A percentile compares a stretch with the other conserved stretches of the same genome.
Evolutionary conservation across 1,284 basidiomycete genomes (phyloP).

Genomic region (Cystobasidiaceae sp.): DNA sequence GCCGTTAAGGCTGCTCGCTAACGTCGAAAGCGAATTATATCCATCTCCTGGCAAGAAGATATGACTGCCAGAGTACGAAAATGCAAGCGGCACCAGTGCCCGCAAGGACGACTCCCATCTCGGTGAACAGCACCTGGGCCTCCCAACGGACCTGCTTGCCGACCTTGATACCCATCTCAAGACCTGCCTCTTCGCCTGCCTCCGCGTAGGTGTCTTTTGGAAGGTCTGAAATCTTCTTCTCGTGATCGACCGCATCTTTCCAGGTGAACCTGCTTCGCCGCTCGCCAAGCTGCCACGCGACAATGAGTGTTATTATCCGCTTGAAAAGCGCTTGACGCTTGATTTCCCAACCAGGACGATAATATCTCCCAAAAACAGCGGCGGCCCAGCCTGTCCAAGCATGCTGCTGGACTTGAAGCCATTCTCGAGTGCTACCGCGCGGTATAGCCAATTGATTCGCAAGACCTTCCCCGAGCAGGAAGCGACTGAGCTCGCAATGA

Average conservation of each 20-base stretch:
- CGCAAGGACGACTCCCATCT: constrained; percentile 28
- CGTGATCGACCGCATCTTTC: constrained; percentile 33
- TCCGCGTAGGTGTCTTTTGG: constrained; percentile 36
- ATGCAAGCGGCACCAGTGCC: not conserved
- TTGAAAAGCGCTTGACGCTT: constrained; percentile 31
- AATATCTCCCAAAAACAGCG: constrained; percentile 32
- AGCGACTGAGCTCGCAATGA: constrained; percentile 35
- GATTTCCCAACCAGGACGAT: constrained; percentile 34
- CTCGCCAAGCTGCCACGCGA: constrained; percentile 38
- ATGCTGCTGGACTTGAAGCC: constrained; percentile 26
- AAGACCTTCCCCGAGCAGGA: constrained; percentile 32
- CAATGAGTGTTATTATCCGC: constrained; percentile 35
- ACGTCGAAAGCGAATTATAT: too few relatives aligned
- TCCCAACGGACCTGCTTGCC: constrained; percentile 20
- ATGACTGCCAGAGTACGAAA: constrained; percentile 6
- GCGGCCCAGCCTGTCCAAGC: constrained; percentile 25
- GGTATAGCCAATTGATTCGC: constrained; percentile 39
- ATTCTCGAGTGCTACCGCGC: constrained; percentile 4
- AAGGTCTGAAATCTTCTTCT: constrained; percentile 32
- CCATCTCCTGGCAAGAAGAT: not conserved
- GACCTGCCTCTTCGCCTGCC: constrained; percentile 26
- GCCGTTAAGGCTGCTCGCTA: not conserved
- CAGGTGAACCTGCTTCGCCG: constrained; percentile 36
- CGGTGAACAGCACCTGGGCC: constrained; percentile 4
- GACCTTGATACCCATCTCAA: constrained; percentile 22